Conservation (phyloP, 768 basidiomycete genomes). For the Coprinopsis strossmayeri region DNA sequence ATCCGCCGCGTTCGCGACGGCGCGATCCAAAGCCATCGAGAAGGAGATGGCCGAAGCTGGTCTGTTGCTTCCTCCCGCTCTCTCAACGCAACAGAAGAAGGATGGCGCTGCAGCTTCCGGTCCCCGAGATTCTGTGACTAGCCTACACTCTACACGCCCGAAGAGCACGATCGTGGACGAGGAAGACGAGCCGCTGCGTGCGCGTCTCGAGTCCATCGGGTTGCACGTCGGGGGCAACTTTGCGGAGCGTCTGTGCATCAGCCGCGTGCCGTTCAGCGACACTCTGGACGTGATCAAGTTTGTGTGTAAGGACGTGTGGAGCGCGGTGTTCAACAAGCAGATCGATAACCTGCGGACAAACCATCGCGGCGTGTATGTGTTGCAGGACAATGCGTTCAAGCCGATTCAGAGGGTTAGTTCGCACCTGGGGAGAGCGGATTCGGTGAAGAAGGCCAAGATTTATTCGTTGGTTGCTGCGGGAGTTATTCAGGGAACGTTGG, state of each 20-base stretch:
- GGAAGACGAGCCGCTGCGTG: slow-evolving; percentile 65
- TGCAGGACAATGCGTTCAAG: slow-evolving; percentile 89
- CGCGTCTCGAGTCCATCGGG: slow-evolving; percentile 77
- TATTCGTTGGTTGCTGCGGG: slow-evolving; percentile 80
- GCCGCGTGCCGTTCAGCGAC: slow-evolving; percentile 69
- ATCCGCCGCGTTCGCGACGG: slow-evolving; percentile 67
- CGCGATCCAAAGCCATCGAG: slow-evolving; percentile 62
- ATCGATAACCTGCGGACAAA: slow-evolving; percentile 95
- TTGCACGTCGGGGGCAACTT: slow-evolving; percentile 83
- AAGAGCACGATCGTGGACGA: slow-evolving; percentile 43
- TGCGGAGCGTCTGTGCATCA: slow-evolving; percentile 75
- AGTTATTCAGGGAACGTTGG: slow-evolving; percentile 76
- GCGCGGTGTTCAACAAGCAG: slow-evolving; percentile 88
- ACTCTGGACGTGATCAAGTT: slow-evolving; percentile 92
- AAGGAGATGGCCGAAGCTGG: slow-evolving; percentile 77
- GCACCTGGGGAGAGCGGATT: slow-evolving; percentile 77
- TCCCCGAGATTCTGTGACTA: slow-evolving; percentile 36
- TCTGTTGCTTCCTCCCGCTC: slow-evolving; percentile 52
- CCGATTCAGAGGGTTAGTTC: slow-evolving; percentile 59
- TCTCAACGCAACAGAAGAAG: slow-evolving; percentile 31
- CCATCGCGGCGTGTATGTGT: slow-evolving; percentile 88
- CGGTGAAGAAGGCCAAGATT: slow-evolving; percentile 66
- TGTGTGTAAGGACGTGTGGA: slow-evolving; percentile 95
- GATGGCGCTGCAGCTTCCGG: slow-evolving; percentile 26
- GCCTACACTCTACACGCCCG: slow-evolving; percentile 22